Base-by-base conservation (phyloP, 2,329 filamentous ascomycete species). In the Pyrenochaeta sp. region DNA sequence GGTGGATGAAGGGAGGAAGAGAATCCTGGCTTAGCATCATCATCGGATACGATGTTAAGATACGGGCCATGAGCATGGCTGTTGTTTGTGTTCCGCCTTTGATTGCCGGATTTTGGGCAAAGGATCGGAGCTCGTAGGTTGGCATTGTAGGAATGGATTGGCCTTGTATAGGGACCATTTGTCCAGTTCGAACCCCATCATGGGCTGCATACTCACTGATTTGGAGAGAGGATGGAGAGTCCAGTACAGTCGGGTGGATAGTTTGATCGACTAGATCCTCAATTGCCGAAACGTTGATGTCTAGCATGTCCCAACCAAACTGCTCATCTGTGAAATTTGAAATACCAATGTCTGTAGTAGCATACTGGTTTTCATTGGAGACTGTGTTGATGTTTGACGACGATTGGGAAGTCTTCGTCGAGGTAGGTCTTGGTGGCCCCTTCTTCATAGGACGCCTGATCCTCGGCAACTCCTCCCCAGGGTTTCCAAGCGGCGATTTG, bases 1-100 rank as follows among this genome's bases (percentile, higher is more conserved):
- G 72, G 60, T 82, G 80, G 28, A 82, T 79, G 58, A 81, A 82
- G 0, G 80, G 79, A 39, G 80, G 80, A 36, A 81, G 73, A 2
- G 65, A 68, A n/a, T 75, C 68, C 24, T 78, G 66, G 10, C 65
- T 72, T 30, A 77, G 58, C 71, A 81, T 77, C 75, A 79, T 79
- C 50, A 72, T 54, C 1, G 78, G 76, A 59, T 79, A 82, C 0
- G 80, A 81, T 59, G 77, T 80, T 22, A 82, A 61, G 4, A 69
- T 81, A 49, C 78, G 74, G 6, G 75, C 54, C 1, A 82, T 79
- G 2, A 81, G 72, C 25, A 68, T 73, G n/a, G 72, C 65, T 9
- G 67, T 76, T 60, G 74, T 71, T 55, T 78, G 69, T 13, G 69
- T 44, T n/a, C 72, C 73, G 2, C 62, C 47, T 13, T 61, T 67